Evolutionary conservation across 108 stramenopile species (phyloP).

Genomic region (Pseudonitzschia multiseries): DNA sequence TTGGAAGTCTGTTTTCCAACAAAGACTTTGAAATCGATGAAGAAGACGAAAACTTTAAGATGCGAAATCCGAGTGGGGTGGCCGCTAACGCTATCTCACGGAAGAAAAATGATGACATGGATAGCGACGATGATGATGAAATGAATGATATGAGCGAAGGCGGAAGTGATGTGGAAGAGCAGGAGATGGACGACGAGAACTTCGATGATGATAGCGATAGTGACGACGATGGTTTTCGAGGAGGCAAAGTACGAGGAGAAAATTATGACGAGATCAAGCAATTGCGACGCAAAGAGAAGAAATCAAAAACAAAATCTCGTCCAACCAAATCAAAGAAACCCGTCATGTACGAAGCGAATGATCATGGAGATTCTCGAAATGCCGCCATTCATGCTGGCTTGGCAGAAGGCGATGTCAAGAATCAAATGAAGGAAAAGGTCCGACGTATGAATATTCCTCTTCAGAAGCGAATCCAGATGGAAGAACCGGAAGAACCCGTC

Average conservation of each 20-base stretch:
- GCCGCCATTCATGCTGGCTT: constrained; percentile 58
- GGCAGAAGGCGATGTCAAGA: constrained; percentile 42
- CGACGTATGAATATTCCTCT: constrained; percentile 67
- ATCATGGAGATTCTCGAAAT: constrained; percentile 43
- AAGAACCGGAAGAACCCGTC: constrained; percentile 50
- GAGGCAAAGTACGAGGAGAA: constrained; percentile 84
- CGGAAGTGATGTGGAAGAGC: constrained; percentile 35
- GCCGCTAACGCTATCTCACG: constrained; percentile 44
- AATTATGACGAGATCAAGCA: constrained; percentile 52
- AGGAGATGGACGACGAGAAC: constrained; percentile 41
- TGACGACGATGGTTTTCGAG: constrained; percentile 81
- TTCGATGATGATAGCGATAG: constrained; percentile 41
- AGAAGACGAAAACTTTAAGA: constrained; percentile 90
- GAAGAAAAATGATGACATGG: constrained; percentile 75
- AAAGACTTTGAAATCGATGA: constrained; percentile 96
- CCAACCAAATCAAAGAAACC: constrained; percentile 42
- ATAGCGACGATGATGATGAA: constrained; percentile 66
- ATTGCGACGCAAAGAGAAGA: constrained; percentile 25
- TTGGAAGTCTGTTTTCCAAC: constrained; percentile 89
- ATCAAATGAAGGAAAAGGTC: constrained; percentile 46
- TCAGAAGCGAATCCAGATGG: constrained; percentile 59
- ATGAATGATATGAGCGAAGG: constrained; percentile 29
- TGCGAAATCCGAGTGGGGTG: constrained; percentile 93
- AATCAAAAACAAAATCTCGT: constrained; percentile 25
- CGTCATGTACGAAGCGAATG: constrained; percentile 71